Evolutionary conservation across 2,329 filamentous ascomycete genomes (phyloP).

Genomic region (Calonectria pseudoreteaudii): DNA sequence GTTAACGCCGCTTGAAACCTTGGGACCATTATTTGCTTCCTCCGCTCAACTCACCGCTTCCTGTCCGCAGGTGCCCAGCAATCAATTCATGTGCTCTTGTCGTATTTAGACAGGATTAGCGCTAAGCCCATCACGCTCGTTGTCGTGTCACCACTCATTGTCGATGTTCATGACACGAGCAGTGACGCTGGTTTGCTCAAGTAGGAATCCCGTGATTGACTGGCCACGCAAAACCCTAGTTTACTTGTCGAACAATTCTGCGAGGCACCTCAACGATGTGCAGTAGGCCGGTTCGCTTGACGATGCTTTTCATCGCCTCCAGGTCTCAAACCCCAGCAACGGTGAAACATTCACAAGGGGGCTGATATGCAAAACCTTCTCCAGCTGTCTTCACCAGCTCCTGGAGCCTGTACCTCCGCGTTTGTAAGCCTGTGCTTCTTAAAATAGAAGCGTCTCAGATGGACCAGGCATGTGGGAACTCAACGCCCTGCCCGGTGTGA

Average conservation of each 20-base stretch:
- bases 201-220: slow-evolving; percentile 5
- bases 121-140: slow-evolving; percentile 11
- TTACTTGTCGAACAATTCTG: slow-evolving; percentile 4
- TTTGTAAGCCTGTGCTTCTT: slow-evolving; percentile 24
- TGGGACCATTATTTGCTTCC: slow-evolving; percentile 8
- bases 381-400: slow-evolving; percentile 20
- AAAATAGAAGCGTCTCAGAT: slow-evolving; percentile 39
- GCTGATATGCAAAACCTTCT: neutral
- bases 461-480: slow-evolving; percentile 28
- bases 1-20: slow-evolving; percentile 35
- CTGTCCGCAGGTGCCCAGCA: neutral
- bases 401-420: slow-evolving; percentile 32
- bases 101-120: slow-evolving; percentile 6
- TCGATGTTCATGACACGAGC: slow-evolving; percentile 5
- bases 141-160: slow-evolving; percentile 26
- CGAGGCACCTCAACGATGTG: neutral
- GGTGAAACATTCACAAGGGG: slow-evolving; percentile 39
- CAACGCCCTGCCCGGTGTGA: slow-evolving; percentile 1
- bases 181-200: slow-evolving; percentile 3
- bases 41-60: slow-evolving; percentile 1
- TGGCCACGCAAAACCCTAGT: neutral
- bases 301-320: neutral
- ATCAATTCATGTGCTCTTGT: neutral
- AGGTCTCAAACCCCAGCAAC: slow-evolving; percentile 31
- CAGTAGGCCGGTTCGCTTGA: neutral